Percentiles rank a stretch among this genome's conserved stretches.
Evolutionary conservation across 2,329 filamentous ascomycete species (phyloP).

Genomic region (Zymoseptoria crescenta): DNA sequence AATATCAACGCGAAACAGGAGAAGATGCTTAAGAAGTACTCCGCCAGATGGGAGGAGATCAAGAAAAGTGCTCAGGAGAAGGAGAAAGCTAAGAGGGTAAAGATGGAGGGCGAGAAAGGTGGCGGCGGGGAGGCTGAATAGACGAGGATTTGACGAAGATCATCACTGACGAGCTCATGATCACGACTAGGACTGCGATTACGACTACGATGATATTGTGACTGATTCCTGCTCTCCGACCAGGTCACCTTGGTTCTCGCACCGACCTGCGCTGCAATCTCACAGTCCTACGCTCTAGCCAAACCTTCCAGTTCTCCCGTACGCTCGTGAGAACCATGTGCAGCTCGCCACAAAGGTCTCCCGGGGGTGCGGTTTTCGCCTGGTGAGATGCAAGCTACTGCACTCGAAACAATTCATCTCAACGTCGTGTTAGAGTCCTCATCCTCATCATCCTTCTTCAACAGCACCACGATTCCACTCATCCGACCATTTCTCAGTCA

Average conservation of each 20-base stretch:
- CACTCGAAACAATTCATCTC: too few species aligned
- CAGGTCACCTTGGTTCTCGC: background rate
- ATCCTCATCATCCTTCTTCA: background rate
- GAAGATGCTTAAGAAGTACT: slow-evolving; percentile 56
- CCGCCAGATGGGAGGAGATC: slow-evolving; percentile 60
- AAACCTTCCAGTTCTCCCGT: too few species aligned
- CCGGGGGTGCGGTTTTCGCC: too few species aligned
- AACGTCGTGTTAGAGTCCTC: background rate
- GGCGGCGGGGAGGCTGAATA: background rate
- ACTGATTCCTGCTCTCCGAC: background rate
- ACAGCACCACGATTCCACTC: background rate
- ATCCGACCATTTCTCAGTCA: background rate
- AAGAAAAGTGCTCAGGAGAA: slow-evolving; percentile 51
- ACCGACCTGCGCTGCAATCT: too few species aligned
- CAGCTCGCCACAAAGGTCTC: too few species aligned
- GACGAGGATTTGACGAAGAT: background rate
- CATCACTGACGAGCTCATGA: background rate
- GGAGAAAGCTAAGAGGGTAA: slow-evolving; percentile 13
- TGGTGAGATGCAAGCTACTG: too few species aligned
- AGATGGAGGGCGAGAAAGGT: background rate
- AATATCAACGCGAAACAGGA: slow-evolving; percentile 55
- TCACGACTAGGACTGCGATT: background rate
- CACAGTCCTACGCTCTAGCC: too few species aligned
- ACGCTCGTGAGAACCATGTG: too few species aligned
- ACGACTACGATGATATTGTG: background rate